Percentiles rank a stretch among this genome's conserved stretches.
Evolutionary conservation across 805 yeast species (phyloP).

Genomic region (Sungouiella blattae): DNA sequence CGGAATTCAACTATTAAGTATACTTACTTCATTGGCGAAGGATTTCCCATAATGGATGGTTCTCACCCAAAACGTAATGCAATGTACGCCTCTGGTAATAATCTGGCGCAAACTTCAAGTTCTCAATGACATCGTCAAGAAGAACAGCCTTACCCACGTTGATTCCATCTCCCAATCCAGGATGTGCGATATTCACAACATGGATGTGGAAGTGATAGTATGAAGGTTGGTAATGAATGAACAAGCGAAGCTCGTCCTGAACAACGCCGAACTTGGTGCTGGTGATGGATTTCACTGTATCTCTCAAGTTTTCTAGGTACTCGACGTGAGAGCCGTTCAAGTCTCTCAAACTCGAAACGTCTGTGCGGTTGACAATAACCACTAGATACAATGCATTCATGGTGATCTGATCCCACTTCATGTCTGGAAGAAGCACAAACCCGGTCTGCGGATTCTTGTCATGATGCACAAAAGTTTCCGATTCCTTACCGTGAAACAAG

Average conservation of each 20-base stretch:
- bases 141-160: conserved; percentile 77
- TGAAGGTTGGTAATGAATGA: conserved; percentile 92
- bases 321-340: conserved; percentile 54
- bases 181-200: conserved; percentile 69
- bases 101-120: conserved; percentile 50
- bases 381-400: conserved; percentile 72
- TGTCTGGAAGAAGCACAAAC: conserved; percentile 82
- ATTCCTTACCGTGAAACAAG: conserved; percentile 74
- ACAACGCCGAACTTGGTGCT: conserved; percentile 35
- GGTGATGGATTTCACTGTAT: conserved; percentile 46
- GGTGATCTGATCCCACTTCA: conserved; percentile 89
- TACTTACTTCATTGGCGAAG: conserved; percentile 1
- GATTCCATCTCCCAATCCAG: conserved; percentile 66
- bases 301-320: conserved; percentile 51
- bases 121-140: conserved; percentile 78
- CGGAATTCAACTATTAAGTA: conserved; percentile 65
- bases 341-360: conserved; percentile 74
- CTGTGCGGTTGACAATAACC: conserved; percentile 66
- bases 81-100: conserved; percentile 60
- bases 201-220: conserved; percentile 95
- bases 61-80: conserved; percentile 68
- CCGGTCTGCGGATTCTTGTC: conserved; percentile 55
- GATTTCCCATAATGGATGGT: conserved; percentile 66
- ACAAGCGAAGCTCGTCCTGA: conserved; percentile 63
- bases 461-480: conserved; percentile 71